Base-by-base conservation (phyloP, 192 early-diverging fungal species). In the Backusella westeae region DNA sequence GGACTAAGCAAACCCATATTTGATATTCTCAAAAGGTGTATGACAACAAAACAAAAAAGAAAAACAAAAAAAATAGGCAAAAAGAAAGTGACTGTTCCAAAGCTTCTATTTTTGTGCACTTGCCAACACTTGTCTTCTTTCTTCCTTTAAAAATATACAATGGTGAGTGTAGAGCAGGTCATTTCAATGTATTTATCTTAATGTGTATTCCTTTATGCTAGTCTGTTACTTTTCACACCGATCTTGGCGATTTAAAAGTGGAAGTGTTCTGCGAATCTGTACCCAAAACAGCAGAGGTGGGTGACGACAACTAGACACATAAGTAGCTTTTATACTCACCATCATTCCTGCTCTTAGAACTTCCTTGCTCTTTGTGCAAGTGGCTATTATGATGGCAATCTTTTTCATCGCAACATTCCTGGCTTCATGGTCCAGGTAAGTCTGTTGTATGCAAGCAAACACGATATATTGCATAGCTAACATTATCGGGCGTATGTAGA, bases 351-450 rank as follows among this genome's bases (percentile, higher is more conserved):
- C 19, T 41, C 34, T 38, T 75, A 96, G 91, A 99, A 99, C 87
- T 99, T 99, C 86, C 81, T 99, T 49, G 97, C 97, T 1, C 80
- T 99, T n/a, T 97, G 96, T 69, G 97, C 96, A 39, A 91, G 87
- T 77, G 93, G 93, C 52, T 98, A 98, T 82, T 98, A 98, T 82
- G 93, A 98, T 83, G 88, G 89, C 70, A 91, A 88, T 66, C 81
- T 94, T 35, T 91, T 98, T 74, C 96, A 97, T 77, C 85, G 91
- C 69, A 96, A 95, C 77, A 95, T 96, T 70, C 87, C 84, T 78
- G 92, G 90, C 3, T 96, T 96, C 80, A 96, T 96, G 82, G 85
- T 94, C n/a, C 93, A 93, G 81, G 87, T 90, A 81, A 79, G 29
- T 39, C 38, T 39, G 38, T 10, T 10, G 38, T 39, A 39, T 3